phyloP scores from a whole-genome alignment of 2,329 filamentous ascomycete species.

The Pseudocercospora crystallina region DNA sequence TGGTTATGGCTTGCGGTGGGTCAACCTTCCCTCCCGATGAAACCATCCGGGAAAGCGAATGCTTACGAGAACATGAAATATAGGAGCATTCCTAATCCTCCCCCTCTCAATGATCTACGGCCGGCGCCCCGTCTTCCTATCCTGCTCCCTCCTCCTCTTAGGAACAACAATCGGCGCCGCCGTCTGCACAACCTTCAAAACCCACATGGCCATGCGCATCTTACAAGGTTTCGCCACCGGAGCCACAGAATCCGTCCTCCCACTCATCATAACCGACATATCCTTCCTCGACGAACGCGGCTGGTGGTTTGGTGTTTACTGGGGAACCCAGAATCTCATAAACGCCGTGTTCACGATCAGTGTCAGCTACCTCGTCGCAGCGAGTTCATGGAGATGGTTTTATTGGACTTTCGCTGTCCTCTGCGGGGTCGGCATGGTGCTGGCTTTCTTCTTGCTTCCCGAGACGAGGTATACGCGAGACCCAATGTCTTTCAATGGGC shows the following conservation, averaged over 20 bases:
- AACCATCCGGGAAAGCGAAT: no score
- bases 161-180: conserved; percentile 38
- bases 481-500: conserved; percentile 36
- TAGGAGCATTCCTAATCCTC: conserved; percentile 37
- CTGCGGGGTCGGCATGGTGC: conserved; percentile 37
- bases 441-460: conserved; percentile 42
- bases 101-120: conserved; percentile 42
- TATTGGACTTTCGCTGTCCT: conserved; percentile 44
- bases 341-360: conserved; percentile 37
- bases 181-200: conserved; percentile 34
- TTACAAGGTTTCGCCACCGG: conserved; percentile 39
- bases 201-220: conserved; percentile 41
- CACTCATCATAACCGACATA: conserved; percentile 42
- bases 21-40: neutral
- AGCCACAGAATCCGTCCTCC: conserved; percentile 42
- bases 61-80: neutral
- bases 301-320: conserved; percentile 40
- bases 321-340: conserved; percentile 41
- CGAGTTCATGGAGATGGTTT: conserved; percentile 44
- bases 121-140: conserved; percentile 40
- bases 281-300: conserved; percentile 44
- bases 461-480: conserved; percentile 43
- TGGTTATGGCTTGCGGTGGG: conserved; percentile 42
- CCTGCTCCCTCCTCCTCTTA: conserved; percentile 31
- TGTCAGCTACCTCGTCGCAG: conserved; percentile 38